Evolutionary conservation across 2,329 filamentous ascomycete genomes (phyloP), one percentile per base, ranked within the genome.

Genomic region (Bipolaris bicolor): DNA sequence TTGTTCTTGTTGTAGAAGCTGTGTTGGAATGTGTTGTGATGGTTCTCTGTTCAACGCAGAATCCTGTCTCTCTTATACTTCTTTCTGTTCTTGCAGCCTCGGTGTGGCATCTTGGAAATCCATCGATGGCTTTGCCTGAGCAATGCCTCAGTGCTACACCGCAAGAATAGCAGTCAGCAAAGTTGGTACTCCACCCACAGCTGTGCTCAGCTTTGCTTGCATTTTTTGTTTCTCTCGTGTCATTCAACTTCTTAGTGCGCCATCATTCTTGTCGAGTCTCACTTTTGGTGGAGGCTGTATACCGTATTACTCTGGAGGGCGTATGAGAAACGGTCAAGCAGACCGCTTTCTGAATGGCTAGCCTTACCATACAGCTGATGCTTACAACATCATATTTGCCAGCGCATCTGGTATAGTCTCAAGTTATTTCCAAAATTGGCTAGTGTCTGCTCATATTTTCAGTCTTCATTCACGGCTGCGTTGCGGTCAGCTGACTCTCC

Each of bases 1-100:
- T 36, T 52, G 49, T 43, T 56, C 24, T 52, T 52, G 47, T 9
- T 57, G 33, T 53, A 15, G 13, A 11, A 39, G 31, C 15, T 36
- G 39, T 36, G 34, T 29, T 46, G 15, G 45, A 36, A 40, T 56
- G 48, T 53, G 44, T 44, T 24, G 40, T 53, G 49, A 57, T 44
- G 24, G 16, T 18, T 22, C 18, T 39, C 10, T 11, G 2, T 49
- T 3, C 2, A 15, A 45, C 24, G 31, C 3, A 11, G 10, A 49
- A 22, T 3, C 2, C 13, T 16, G 24, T 4, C 24, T 31, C 15
- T 57, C 44, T 57, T 57, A 57, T 57, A 57, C 33, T 16, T 44
- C 16, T 48, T 7, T 46, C 31, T n/a, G 18, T 1, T 16, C 54
- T 7, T 41, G 15, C 24, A 46, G 43, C 29, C 36, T 31, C 26